Conservation (phyloP, 345 rosid species). For the Eucalyptus dawsonii region DNA sequence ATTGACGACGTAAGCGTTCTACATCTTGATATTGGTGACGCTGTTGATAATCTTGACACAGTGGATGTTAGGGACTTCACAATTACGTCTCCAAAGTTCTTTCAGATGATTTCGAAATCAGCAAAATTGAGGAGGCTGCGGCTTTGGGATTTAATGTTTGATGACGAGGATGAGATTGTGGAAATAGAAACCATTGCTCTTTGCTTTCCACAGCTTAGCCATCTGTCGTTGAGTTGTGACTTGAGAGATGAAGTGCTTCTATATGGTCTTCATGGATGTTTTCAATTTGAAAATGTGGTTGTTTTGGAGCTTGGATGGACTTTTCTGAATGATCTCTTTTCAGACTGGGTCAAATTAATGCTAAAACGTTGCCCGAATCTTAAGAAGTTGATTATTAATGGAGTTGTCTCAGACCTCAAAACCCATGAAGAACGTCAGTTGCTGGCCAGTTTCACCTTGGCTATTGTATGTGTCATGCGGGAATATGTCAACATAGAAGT, state of each 20-base stretch:
- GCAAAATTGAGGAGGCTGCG: slow-evolving; percentile 61
- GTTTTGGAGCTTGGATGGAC: slow-evolving; percentile 77
- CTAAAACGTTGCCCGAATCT: slow-evolving; percentile 61
- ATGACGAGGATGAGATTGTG: slow-evolving; percentile 11
- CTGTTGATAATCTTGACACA: slow-evolving; percentile 49
- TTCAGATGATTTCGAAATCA: slow-evolving; percentile 65
- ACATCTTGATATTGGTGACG: slow-evolving; percentile 65
- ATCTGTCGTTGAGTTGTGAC: slow-evolving; percentile 61
- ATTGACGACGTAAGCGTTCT: slow-evolving; percentile 59
- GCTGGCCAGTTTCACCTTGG: slow-evolving; percentile 56
- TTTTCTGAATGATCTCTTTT: slow-evolving; percentile 41
- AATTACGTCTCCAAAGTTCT: slow-evolving; percentile 63
- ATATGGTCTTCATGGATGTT: slow-evolving; percentile 48
- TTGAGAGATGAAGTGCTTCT: slow-evolving; percentile 45
- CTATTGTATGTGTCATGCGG: slow-evolving; percentile 67
- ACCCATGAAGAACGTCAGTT: slow-evolving; percentile 50
- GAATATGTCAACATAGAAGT: slow-evolving; percentile 63
- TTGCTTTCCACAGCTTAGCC: slow-evolving; percentile 53
- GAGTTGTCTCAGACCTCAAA: slow-evolving; percentile 60
- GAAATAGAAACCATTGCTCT: slow-evolving; percentile 64
- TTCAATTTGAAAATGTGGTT: slow-evolving; percentile 38
- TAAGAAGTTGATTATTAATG: slow-evolving; percentile 50
- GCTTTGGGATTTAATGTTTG: slow-evolving; percentile 75
- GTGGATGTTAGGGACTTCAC: slow-evolving; percentile 70
- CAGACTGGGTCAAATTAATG: slow-evolving; percentile 54